Percentiles rank a stretch among this genome's conserved stretches.
Conservation (phyloP, 768 basidiomycete genomes). For the Paxillus ammoniavirescens region DNA sequence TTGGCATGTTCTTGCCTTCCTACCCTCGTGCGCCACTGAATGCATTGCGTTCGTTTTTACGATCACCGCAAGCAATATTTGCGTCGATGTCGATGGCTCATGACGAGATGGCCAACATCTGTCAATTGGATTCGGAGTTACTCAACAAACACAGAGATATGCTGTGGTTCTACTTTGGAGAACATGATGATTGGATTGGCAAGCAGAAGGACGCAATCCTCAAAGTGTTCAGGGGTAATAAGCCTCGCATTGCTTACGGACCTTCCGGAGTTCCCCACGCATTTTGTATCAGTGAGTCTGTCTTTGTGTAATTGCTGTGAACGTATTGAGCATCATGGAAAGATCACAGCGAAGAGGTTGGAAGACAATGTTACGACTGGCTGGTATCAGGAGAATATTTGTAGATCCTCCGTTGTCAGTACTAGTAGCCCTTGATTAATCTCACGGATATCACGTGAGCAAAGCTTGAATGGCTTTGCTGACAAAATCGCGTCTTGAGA, state of each 20-base stretch:
- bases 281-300: constrained; percentile 66
- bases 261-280: constrained; percentile 59
- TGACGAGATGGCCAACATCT: constrained; percentile 67
- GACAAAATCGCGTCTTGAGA: neutral
- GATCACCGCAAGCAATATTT: constrained; percentile 49
- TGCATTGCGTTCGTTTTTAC: constrained; percentile 49
- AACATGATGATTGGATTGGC: constrained; percentile 41
- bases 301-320: neutral
- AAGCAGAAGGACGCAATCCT: constrained; percentile 47
- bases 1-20: constrained; percentile 32
- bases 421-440: too few relatives aligned
- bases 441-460: constrained; percentile 10
- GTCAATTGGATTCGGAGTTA: constrained; percentile 46
- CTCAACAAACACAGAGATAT: constrained; percentile 34
- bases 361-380: constrained; percentile 27
- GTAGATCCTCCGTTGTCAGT: constrained; percentile 16
- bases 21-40: constrained; percentile 49
- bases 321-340: neutral
- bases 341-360: constrained; percentile 56
- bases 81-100: constrained; percentile 60
- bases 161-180: constrained; percentile 59
- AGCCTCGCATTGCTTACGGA: constrained; percentile 40
- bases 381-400: constrained; percentile 14
- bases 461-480: neutral
- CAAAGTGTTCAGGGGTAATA: constrained; percentile 17